Evolutionary conservation across 2,329 filamentous ascomycete species (phyloP).

Genomic region (Fusarium nurragi): DNA sequence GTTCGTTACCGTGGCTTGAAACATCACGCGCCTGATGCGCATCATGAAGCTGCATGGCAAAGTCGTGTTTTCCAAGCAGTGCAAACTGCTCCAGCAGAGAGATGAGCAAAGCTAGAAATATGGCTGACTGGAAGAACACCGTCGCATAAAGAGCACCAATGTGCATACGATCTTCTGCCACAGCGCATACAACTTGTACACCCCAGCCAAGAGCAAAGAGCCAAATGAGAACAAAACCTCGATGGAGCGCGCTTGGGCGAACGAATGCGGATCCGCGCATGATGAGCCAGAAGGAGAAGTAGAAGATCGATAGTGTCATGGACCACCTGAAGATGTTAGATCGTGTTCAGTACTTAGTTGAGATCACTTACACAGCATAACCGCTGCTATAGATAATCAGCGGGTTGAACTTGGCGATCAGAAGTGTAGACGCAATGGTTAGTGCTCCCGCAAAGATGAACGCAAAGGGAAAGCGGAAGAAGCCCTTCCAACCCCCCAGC

Average conservation of each 20-base stretch:
- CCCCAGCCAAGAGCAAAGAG: constrained; percentile 80
- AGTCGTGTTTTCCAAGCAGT: constrained; percentile 75
- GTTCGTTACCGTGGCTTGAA: constrained; percentile 42
- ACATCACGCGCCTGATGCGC: constrained; percentile 57
- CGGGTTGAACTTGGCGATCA: constrained; percentile 86
- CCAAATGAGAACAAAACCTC: constrained; percentile 85
- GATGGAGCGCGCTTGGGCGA: constrained; percentile 85
- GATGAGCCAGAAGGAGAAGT: constrained; percentile 84
- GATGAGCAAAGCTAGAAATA: constrained; percentile 78
- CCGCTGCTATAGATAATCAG: constrained; percentile 90
- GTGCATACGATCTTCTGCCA: constrained; percentile 78
- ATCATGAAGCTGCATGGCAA: constrained; percentile 67
- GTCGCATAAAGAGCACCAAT: constrained; percentile 82
- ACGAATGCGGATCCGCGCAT: constrained; percentile 80
- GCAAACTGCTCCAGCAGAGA: constrained; percentile 83
- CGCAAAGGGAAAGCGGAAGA: constrained; percentile 84
- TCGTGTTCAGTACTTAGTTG: no score
- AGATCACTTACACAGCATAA: constrained; percentile 71
- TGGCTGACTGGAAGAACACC: constrained; percentile 79
- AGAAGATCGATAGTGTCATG: constrained; percentile 85
- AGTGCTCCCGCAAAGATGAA: constrained; percentile 73
- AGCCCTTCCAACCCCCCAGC: constrained; percentile 80
- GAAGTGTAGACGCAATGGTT: constrained; percentile 76
- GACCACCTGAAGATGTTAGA: constrained; percentile 66
- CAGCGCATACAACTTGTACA: constrained; percentile 74